Conservation (phyloP, 148 eudicot genomes). For the Agrostemma githago region DNA sequence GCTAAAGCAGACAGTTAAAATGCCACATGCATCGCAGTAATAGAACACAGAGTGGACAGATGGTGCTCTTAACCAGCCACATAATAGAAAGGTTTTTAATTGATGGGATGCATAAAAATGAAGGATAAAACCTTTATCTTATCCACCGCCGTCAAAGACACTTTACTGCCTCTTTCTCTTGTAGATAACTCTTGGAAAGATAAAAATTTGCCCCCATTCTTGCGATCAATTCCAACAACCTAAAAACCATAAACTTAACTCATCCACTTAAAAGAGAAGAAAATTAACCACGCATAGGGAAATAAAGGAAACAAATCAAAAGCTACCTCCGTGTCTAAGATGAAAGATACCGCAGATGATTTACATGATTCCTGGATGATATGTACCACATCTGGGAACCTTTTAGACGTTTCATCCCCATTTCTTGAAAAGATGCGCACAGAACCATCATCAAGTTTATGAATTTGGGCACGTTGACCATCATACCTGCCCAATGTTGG, state of each 20-base stretch:
- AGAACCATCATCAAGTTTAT: conserved; percentile 76
- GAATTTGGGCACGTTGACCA: conserved; percentile 99
- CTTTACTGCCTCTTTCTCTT: conserved; percentile 85
- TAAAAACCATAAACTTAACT: conserved; percentile 30
- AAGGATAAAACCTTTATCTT: conserved; percentile 60
- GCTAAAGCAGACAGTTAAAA: background rate
- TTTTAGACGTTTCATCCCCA: conserved; percentile 88
- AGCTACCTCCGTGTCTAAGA: conserved; percentile 84
- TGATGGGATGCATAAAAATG: background rate
- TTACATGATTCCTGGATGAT: conserved; percentile 63
- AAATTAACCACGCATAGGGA: background rate
- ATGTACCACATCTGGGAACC: conserved; percentile 78
- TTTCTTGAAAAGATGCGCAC: conserved; percentile 84
- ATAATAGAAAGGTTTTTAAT: background rate
- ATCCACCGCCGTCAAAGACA: conserved; percentile 51
- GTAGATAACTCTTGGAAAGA: conserved; percentile 92
- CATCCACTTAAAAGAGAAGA: conserved; percentile 1
- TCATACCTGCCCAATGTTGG: conserved; percentile 58
- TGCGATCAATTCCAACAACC: conserved; percentile 95
- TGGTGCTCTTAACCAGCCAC: background rate
- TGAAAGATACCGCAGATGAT: conserved; percentile 51
- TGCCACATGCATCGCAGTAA: conserved; percentile 1
- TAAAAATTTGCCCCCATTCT: conserved; percentile 61
- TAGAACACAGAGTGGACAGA: background rate
- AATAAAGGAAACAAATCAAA: conserved; percentile 2